phyloP scores from a whole-genome alignment of 495 filamentous ascomycete genomes.

The Podospora pseudoanserina region DNA sequence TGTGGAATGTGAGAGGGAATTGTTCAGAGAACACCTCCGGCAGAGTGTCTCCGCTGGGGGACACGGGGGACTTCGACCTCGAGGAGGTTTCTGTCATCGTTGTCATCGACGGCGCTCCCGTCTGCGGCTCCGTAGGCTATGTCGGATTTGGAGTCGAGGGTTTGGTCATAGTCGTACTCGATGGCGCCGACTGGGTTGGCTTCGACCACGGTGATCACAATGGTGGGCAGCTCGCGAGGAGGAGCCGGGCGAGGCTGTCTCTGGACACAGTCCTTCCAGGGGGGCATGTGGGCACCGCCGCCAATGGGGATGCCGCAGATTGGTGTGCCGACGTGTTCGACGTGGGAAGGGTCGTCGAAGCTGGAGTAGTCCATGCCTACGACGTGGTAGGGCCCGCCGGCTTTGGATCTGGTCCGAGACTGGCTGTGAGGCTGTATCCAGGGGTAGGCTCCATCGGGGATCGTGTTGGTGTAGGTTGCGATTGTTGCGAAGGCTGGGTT shows the following conservation, averaged over 20 bases:
- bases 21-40: no score
- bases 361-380: constrained; percentile 5
- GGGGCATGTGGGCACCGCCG: constrained; percentile 27
- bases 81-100: neutral
- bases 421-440: neutral
- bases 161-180: no score
- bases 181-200: no score
- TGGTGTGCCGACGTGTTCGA: neutral
- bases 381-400: constrained; percentile 13
- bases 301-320: constrained; percentile 40
- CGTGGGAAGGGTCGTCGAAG: neutral
- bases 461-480: constrained; percentile 15
- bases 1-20: no score
- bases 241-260: neutral
- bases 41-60: no score
- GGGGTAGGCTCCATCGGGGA: constrained; percentile 11
- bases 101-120: neutral
- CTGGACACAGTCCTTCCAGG: constrained; percentile 10
- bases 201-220: no score
- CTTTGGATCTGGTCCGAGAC: neutral
- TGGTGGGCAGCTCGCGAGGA: no score
- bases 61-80: no score
- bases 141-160: neutral
- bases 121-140: neutral
- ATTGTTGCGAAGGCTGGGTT: constrained; percentile 9